These are phyloP conservation scores for Cadophora sp. DNA, from an alignment of 2,329 filamentous ascomycete genomes.

Conservation along the genomic window DNA sequence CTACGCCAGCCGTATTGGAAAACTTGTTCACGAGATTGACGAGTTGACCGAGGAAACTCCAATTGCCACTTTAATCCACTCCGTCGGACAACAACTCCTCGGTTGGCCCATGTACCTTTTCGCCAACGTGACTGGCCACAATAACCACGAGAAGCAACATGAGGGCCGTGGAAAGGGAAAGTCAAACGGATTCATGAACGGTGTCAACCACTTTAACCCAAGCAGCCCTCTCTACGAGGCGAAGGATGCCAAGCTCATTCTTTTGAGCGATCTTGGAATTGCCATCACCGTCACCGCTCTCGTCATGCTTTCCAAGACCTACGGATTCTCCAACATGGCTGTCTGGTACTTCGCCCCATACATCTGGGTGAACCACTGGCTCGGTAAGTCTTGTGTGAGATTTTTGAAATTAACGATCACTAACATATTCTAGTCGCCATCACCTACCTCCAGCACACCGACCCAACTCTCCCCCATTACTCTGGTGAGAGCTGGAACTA, in stretches of 20 bases:
- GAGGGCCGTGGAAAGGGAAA: conserved; percentile 96
- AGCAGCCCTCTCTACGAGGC: conserved; percentile 88
- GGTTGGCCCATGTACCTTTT: conserved; percentile 94
- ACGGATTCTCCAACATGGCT: conserved; percentile 83
- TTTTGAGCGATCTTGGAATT: conserved; percentile 85
- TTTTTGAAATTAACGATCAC: conserved; percentile 29
- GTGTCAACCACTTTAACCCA: conserved; percentile 96
- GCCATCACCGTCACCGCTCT: conserved; percentile 63
- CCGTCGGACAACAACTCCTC: conserved; percentile 84
- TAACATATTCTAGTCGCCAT: conserved; percentile 75
- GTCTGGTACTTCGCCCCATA: conserved; percentile 98
- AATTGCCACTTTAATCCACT: conserved; percentile 75
- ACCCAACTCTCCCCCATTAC: conserved; percentile 94
- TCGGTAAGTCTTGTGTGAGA: conserved; percentile 68
- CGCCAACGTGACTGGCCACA: conserved; percentile 94
- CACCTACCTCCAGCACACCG: conserved; percentile 96
- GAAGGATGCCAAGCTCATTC: conserved; percentile 86
- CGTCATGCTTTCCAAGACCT: conserved; percentile 72
- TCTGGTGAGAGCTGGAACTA: conserved; percentile 87
- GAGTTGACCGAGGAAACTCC: conserved; percentile 97
- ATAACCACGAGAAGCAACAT: conserved; percentile 87
- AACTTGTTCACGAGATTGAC: conserved; percentile 77
- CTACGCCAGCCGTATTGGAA: conserved; percentile 78
- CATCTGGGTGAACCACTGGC: conserved; percentile 99
- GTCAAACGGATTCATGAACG: conserved; percentile 77